Conservation (phyloP, 164 flowering plant species). For the Vitis labrusca region DNA sequence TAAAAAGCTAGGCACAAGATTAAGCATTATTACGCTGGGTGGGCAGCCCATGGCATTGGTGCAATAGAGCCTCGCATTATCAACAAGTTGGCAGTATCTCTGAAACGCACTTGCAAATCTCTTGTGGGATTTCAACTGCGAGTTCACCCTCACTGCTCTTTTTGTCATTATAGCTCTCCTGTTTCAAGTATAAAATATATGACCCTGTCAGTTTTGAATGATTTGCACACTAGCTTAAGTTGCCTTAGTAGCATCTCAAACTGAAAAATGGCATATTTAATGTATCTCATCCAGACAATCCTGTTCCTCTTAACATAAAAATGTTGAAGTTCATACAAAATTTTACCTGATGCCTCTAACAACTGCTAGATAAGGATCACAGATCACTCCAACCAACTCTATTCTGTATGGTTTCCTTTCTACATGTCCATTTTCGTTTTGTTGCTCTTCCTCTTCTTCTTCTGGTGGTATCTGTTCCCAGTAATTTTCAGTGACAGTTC, state of each 20-base stretch:
- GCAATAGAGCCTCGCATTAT: constrained; percentile 79
- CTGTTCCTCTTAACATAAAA: too few species aligned
- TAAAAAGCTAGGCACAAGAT: neutral
- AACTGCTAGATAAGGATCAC: constrained; percentile 88
- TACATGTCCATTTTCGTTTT: constrained; percentile 2
- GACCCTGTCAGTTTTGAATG: too few species aligned
- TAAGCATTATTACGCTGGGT: constrained; percentile 47
- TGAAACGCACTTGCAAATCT: constrained; percentile 84
- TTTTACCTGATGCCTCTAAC: constrained; percentile 86
- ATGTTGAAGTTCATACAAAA: neutral
- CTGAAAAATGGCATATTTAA: too few species aligned
- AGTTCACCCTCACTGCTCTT: constrained; percentile 91
- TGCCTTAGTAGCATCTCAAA: too few species aligned
- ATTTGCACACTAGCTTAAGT: too few species aligned
- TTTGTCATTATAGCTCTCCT: constrained; percentile 81
- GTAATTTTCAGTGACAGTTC: constrained; percentile 67
- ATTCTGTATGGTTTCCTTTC: constrained; percentile 72
- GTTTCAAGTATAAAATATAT: neutral
- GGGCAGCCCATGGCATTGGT: constrained; percentile 65
- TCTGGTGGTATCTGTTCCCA: constrained; percentile 59
- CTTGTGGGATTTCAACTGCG: constrained; percentile 88
- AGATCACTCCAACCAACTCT: constrained; percentile 89
- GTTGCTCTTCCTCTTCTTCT: constrained; percentile 28
- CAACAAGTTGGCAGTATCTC: constrained; percentile 74
- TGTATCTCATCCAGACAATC: too few species aligned